Base-by-base conservation (phyloP, 1,284 basidiomycete genomes). In the Ceratobasidium sp. region DNA sequence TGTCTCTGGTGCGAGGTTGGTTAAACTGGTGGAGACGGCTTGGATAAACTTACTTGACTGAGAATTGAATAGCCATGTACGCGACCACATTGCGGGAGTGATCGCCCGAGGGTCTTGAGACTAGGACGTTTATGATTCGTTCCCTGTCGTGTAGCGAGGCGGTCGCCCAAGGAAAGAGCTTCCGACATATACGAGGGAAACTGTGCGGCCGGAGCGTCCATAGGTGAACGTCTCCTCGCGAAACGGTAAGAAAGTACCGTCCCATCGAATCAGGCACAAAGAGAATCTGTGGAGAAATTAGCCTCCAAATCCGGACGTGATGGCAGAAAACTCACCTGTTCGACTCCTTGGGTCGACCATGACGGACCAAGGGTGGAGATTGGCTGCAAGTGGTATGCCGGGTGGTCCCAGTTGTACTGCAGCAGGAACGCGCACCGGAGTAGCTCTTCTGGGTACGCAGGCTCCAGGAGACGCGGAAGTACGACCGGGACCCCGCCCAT, bases 261-360 rank as follows among this genome's bases (percentile, higher is more conserved):
- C 70, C 70, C 57, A 73, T 59, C 9, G 70, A 25, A 22, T 51
- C 70, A 29, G 70, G 70, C 13, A 73, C 70, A 61, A 73, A 73
- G 13, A 49, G 22, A 22, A 73, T 73, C 70, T 73, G 22, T 6
- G 29, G 13, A 4, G 43, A 46, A 11, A 56, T 29, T 29, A 29
- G 25, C 43, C 7, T 1, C 34, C 17, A 37, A 22, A 43, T n/a
- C 22, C 9, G 34, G 44, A 17, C 8, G 44, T 32, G 15, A 8
- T 64, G 37, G 8, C 22, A 9, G 2, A 62, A 49, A 11, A 52
- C 70, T 32, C 32, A n/a, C 70, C 70, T 73, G 57, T 9, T 73
- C 57, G n/a, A 73, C 46, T n/a, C 70, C 57, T 29, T 32, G 46
- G n/a, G 59, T 22, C 25, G 40, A 11, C 19, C 32, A 49, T 62